These are phyloP conservation scores for Choanephora cucurbitarum DNA, from an alignment of 371 early-diverging fungal species.

Conservation along the genomic window DNA sequence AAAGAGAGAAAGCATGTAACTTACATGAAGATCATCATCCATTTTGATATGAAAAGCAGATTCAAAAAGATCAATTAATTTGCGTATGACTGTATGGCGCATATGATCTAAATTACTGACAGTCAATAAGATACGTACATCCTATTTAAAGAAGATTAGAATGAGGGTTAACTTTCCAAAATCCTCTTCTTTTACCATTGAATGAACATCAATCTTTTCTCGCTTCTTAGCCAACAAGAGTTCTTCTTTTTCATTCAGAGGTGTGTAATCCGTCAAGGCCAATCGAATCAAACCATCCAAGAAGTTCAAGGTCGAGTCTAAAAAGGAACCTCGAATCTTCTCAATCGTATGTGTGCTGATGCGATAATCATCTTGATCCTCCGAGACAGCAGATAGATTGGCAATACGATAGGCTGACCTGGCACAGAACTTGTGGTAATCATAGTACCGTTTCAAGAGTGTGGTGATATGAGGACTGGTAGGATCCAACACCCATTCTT, in stretches of 20 bases:
- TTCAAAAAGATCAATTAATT: constrained; percentile 72
- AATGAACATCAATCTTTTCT: constrained; percentile 48
- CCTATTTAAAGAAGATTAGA: constrained; percentile 42
- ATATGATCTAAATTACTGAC: constrained; percentile 81
- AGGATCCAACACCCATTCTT: constrained; percentile 84
- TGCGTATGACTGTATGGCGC: constrained; percentile 67
- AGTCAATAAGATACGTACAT: constrained; percentile 73
- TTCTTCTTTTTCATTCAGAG: constrained; percentile 44
- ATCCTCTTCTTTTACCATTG: too few species aligned
- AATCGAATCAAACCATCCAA: constrained; percentile 74
- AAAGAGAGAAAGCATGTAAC: not conserved
- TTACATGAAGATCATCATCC: constrained; percentile 68
- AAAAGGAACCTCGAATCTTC: constrained; percentile 60
- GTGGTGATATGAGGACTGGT: constrained; percentile 70
- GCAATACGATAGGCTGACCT: constrained; percentile 64
- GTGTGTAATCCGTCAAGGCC: constrained; percentile 59
- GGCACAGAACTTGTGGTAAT: constrained; percentile 72
- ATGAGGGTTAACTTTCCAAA: too few species aligned
- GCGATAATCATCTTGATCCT: constrained; percentile 24
- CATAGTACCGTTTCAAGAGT: constrained; percentile 66
- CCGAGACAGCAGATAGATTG: constrained; percentile 51
- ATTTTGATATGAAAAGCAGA: constrained; percentile 64
- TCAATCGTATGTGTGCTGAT: constrained; percentile 50
- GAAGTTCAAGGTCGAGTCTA: constrained; percentile 65
- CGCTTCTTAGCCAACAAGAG: constrained; percentile 37